Base-by-base conservation (phyloP, 1,284 basidiomycete genomes). In the Heterobasidion annosum region DNA sequence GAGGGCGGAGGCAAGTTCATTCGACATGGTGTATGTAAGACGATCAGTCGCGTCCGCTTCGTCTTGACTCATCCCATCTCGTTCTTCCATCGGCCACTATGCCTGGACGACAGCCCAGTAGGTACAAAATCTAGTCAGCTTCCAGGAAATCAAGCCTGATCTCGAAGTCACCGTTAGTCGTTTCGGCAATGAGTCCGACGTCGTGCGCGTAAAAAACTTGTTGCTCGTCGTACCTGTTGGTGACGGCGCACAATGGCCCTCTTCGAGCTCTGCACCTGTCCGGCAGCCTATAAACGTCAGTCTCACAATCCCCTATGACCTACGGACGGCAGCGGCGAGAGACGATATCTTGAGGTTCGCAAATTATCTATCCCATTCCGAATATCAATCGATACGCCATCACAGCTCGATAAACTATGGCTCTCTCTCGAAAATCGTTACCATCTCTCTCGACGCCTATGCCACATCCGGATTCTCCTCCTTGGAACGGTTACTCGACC, bases 341-440 rank as follows among this genome's bases (percentile, higher is more conserved):
- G 88, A 91, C 64, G 75, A 85, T 58, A 67, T 89, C 3, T 61
- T 69, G 0, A 65, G 25, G 25, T 25, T 25, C 25, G 25, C 25
- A 25, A 4, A 25, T 25, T 4, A 25, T 25, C 25, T 25, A 25
- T 25, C 3, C 3, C 7, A 40, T 40, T 40, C 8, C 37, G 12
- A 40, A n/a, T 10, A 3, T 40, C 37, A 40, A 40, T 40, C 37
- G 37, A 10, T 3, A 40, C 10, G 37, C n/a, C 10, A 12, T 40
- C n/a, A 40, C 37, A 40, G 77, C 57, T 83, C 83, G 1, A 74
- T 88, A 57, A 75, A 85, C 65, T 87, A 88, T 60, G 77, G 77
- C 1, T 66, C 70, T 1, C 64, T 83, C 6, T 74, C 69, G 40
- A 66, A 70, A 48, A 64, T 64, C 2, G 65, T 71, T 52, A 66